Conservation (phyloP, 768 basidiomycete genomes). For the Auricularia cornea region DNA sequence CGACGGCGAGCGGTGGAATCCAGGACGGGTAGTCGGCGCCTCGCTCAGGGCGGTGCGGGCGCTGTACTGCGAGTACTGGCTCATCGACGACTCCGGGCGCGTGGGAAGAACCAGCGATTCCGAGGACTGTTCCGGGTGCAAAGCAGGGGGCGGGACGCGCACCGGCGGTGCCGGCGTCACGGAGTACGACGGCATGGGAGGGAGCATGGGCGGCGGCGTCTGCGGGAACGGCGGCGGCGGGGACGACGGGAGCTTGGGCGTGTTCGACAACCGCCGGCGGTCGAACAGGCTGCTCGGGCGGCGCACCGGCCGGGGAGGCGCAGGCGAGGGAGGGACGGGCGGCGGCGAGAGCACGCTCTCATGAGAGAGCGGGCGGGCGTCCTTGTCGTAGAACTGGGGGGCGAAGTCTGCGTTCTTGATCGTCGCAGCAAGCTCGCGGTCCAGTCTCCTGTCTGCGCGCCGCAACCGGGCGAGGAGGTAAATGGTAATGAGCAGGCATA, state of each 20-base stretch:
- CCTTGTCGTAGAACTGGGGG: neutral
- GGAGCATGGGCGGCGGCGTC: neutral
- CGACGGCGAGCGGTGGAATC: neutral
- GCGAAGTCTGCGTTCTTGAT: neutral
- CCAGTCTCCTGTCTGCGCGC: neutral
- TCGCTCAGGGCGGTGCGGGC: neutral
- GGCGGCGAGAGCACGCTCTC: no score
- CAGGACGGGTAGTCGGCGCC: neutral
- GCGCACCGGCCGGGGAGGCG: neutral
- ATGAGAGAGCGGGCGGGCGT: neutral
- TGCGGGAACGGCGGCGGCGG: neutral
- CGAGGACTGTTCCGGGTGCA: neutral
- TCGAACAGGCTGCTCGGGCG: conserved; percentile 1
- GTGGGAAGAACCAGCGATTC: neutral
- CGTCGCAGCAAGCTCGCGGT: neutral
- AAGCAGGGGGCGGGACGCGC: neutral
- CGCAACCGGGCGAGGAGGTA: neutral
- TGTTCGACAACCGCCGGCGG: neutral
- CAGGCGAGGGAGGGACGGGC: neutral
- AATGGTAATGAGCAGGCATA: neutral
- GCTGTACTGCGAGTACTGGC: neutral
- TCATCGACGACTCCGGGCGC: neutral
- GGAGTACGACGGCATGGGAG: neutral
- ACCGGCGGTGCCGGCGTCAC: neutral
- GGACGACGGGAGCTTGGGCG: neutral